Conservation (phyloP, 805 yeast genomes). For the Ogataea pilisensis region DNA sequence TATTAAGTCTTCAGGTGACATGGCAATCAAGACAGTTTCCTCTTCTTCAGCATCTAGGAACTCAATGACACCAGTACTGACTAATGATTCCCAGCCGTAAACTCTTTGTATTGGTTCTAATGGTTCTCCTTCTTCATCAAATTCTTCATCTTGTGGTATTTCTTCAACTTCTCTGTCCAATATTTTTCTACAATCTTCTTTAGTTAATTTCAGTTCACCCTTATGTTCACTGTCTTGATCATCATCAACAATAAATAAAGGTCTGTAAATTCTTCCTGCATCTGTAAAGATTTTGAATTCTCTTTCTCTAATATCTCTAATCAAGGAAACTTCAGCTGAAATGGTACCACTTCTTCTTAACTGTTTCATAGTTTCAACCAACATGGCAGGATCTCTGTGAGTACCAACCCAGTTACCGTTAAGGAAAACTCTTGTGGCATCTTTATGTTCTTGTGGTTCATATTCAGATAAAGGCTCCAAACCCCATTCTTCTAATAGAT, state of each 20-base stretch:
- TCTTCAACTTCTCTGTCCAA: conserved; percentile 61
- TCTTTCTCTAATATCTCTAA: conserved; percentile 94
- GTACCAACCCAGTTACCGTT: conserved; percentile 99
- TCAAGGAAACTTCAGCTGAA: conserved; percentile 92
- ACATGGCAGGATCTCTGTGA: conserved; percentile 90
- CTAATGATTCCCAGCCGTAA: conserved; percentile 82
- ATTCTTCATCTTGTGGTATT: conserved; percentile 40
- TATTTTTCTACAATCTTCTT: conserved; percentile 75
- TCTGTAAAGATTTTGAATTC: conserved; percentile 96
- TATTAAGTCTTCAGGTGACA: conserved; percentile 96
- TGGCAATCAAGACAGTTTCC: conserved; percentile 96
- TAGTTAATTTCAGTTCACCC: conserved; percentile 79
- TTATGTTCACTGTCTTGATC: conserved; percentile 62
- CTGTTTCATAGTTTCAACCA: conserved; percentile 85
- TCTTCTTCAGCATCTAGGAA: conserved; percentile 99
- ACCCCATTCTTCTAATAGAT: conserved; percentile 98
- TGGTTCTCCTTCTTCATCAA: conserved; percentile 43
- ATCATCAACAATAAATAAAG: conserved; percentile 89
- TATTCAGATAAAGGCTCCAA: conserved; percentile 96
- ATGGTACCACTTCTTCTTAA: conserved; percentile 94
- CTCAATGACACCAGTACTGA: conserved; percentile 85
- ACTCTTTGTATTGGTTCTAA: conserved; percentile 36
- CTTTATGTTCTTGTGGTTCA: conserved; percentile 86
- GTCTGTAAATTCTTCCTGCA: conserved; percentile 98
- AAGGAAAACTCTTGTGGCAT: conserved; percentile 90